Evolutionary conservation across 2,329 filamentous ascomycete genomes (phyloP), one percentile per base, ranked within the genome.

Genomic region (Microsporum audouinii): DNA sequence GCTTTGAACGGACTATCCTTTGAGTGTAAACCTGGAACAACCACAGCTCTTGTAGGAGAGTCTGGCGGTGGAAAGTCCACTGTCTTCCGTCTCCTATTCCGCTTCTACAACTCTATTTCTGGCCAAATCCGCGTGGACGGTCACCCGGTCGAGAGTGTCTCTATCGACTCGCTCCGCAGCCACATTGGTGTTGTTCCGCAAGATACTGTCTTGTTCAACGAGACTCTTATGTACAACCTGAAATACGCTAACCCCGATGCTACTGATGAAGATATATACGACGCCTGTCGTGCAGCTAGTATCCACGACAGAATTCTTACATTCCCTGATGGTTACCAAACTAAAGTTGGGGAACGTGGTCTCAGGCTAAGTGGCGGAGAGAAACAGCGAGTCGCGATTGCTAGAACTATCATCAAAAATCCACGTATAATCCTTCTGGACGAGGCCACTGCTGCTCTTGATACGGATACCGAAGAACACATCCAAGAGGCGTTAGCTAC

Each of bases 41-140:
- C 91, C 0, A 99, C 92, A 4, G 94, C 94, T 0, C 86, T 99
- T 65, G 94, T 99, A 17, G 94, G 94, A 65, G 92, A 97, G 73
- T 97, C 92, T 36, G 94, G 94, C 53, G 94, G 94, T 62, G 94
- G 94, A 66, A 99, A 99, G 74, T 97, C 92, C 1, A 99, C 94
- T 0, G 83, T 99, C 31, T 96, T 99, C 79, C 88, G 94, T 58
- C 82, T 97, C 57, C 85, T 99, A 72, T 97, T 96, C 80, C 88
- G 94, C 17, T 99, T 96, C 75, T 99, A 97, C 78, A 95, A 96
- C 71, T 84, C 87, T 60, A 80, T 86, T 59, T 82, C 84, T 58
- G 94, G 94, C 39, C 84, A 80, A 69, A 95, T 97, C 61, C 83
- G 87, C 69, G 79, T 99, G 60, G 94, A 97, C 70, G 90, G 88